These are phyloP conservation scores for Calonectria hongkongensis DNA, from an alignment of 2,329 filamentous ascomycete genomes.

Conservation along the genomic window DNA sequence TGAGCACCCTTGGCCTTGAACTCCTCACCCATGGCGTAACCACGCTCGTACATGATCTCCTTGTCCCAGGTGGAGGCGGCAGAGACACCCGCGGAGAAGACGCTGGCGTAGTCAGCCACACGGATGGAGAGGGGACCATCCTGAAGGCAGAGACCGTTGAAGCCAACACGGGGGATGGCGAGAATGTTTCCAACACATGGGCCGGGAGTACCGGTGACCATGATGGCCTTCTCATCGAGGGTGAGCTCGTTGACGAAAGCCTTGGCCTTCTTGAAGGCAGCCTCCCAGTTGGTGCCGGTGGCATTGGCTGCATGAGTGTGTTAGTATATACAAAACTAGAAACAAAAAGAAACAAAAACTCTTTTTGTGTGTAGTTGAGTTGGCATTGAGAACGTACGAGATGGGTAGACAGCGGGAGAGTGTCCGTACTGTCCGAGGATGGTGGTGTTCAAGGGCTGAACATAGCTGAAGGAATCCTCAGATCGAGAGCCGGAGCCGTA, in stretches of 20 bases:
- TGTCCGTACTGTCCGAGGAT: slow-evolving; percentile 64
- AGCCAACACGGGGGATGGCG: slow-evolving; percentile 63
- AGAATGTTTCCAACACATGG: slow-evolving; percentile 61
- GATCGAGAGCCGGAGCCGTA: slow-evolving; percentile 51
- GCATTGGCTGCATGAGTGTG: slow-evolving; percentile 55
- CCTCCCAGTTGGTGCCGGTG: slow-evolving; percentile 62
- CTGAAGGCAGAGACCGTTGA: slow-evolving; percentile 65
- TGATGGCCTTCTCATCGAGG: slow-evolving; percentile 56
- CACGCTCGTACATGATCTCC: slow-evolving; percentile 80
- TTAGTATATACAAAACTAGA: slow-evolving; percentile 36
- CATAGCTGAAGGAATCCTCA: slow-evolving; percentile 60
- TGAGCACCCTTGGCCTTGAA: slow-evolving; percentile 84
- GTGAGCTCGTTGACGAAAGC: slow-evolving; percentile 57
- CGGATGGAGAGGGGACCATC: slow-evolving; percentile 59
- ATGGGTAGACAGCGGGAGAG: slow-evolving; percentile 60
- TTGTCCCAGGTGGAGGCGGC: slow-evolving; percentile 80
- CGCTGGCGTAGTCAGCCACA: slow-evolving; percentile 65
- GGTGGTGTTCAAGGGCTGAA: slow-evolving; percentile 64
- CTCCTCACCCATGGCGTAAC: slow-evolving; percentile 70
- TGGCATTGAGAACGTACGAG: slow-evolving; percentile 56
- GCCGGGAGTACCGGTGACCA: slow-evolving; percentile 59
- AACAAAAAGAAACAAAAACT: neutral
- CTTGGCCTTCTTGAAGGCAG: slow-evolving; percentile 60
- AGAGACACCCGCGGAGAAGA: slow-evolving; percentile 76
- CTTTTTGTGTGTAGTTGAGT: neutral